These are phyloP conservation scores for Musa schizocarpa DNA, from an alignment of 176 grass and related monocot genomes.

Conservation along the genomic window DNA sequence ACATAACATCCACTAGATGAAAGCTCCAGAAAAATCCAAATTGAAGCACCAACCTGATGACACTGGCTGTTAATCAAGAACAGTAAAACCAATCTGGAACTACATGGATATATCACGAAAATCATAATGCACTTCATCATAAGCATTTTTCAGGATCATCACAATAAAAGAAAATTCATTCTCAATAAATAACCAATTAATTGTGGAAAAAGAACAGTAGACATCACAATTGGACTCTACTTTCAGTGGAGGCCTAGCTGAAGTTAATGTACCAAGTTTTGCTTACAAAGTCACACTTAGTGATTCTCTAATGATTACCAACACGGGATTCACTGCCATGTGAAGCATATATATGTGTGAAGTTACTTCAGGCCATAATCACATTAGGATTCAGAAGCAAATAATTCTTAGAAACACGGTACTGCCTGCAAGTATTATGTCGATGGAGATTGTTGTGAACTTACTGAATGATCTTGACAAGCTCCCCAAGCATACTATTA, in stretches of 20 bases:
- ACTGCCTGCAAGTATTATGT: neutral
- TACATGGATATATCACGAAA: neutral
- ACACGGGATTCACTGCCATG: neutral
- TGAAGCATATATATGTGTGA: neutral
- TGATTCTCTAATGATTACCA: neutral
- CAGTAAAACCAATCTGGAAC: neutral
- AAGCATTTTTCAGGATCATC: neutral
- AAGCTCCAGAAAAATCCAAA: neutral
- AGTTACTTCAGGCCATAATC: neutral
- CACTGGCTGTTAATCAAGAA: neutral
- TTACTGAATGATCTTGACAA: conserved; percentile 96
- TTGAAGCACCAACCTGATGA: neutral
- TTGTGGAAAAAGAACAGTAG: too few relatives aligned
- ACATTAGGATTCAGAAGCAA: neutral
- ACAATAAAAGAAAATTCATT: neutral
- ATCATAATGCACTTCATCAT: neutral
- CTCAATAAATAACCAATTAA: neutral
- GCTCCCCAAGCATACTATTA: conserved; percentile 84
- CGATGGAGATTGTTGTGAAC: neutral
- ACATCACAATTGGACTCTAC: neutral
- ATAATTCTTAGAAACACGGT: too few relatives aligned
- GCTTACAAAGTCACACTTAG: neutral
- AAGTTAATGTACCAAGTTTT: neutral
- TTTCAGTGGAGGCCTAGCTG: neutral
- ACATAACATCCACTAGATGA: neutral